A percentile compares a stretch with the other conserved stretches of the same genome.
Evolutionary conservation across 768 basidiomycete species (phyloP).

Genomic region (Rhizopogon vulgaris): DNA sequence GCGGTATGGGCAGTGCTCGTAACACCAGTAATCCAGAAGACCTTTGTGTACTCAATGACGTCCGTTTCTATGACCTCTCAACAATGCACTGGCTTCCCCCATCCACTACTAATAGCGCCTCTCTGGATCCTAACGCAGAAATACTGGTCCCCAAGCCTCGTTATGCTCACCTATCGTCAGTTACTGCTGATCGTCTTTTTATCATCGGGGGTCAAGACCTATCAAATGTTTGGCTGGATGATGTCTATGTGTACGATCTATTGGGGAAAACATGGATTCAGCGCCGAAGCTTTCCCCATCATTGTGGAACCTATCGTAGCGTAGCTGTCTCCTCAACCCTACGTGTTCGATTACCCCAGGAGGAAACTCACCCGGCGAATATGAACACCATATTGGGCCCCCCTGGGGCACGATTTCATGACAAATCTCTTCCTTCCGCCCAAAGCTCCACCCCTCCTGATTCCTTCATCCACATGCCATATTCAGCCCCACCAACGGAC

Average conservation of each 20-base stretch:
- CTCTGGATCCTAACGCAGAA: constrained; percentile 34
- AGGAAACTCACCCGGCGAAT: constrained; percentile 42
- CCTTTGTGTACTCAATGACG: constrained; percentile 88
- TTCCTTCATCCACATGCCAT: constrained; percentile 65
- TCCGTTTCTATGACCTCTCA: constrained; percentile 80
- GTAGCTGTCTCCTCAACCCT: constrained; percentile 75
- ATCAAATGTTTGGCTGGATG: constrained; percentile 89
- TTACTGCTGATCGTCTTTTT: constrained; percentile 79
- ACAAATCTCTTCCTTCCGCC: constrained; percentile 32
- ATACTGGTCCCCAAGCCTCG: constrained; percentile 71
- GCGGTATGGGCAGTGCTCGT: constrained; percentile 86
- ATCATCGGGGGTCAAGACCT: constrained; percentile 96
- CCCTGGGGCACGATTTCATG: constrained; percentile 54
- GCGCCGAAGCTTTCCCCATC: constrained; percentile 76
- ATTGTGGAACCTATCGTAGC: constrained; percentile 94
- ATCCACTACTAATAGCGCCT: constrained; percentile 20
- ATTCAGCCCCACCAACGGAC: constrained; percentile 64
- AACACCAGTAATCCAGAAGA: constrained; percentile 69
- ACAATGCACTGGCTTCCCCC: constrained; percentile 66
- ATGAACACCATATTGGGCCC: constrained; percentile 42
- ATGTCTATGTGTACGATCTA: constrained; percentile 87
- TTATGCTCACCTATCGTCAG: constrained; percentile 90
- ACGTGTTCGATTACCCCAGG: constrained; percentile 62
- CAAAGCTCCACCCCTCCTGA: constrained; percentile 53
- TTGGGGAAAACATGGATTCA: constrained; percentile 69